These are phyloP conservation scores for Trypanosoma congolense DNA, from an alignment of 208 protist genomes.

Conservation along the genomic window DNA sequence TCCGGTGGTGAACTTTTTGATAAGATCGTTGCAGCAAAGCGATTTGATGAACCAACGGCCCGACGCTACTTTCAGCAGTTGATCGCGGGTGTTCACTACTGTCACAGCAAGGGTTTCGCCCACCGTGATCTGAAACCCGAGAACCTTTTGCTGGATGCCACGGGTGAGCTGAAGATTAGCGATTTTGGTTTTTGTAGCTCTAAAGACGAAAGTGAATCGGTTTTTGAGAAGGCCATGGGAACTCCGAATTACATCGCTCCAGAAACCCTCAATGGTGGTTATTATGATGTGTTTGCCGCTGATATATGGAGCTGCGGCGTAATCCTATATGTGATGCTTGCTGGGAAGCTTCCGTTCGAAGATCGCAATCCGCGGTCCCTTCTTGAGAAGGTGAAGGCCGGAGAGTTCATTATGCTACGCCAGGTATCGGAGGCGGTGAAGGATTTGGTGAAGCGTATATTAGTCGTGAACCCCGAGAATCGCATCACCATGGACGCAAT, in stretches of 20 bases:
- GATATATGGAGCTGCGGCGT: conserved; percentile 92
- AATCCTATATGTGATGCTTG: conserved; percentile 85
- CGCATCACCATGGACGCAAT: conserved; percentile 33
- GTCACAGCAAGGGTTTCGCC: conserved; percentile 60
- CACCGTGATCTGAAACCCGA: conserved; percentile 62
- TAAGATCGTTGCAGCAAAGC: conserved; percentile 20
- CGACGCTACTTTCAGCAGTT: conserved; percentile 69
- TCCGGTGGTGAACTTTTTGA: conserved; percentile 60
- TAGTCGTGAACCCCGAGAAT: conserved; percentile 35
- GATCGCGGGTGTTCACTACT: conserved; percentile 41
- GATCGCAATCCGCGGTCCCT: conserved; percentile 29
- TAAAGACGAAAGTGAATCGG: not conserved
- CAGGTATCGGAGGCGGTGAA: conserved; percentile 26
- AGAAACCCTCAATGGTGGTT: conserved; percentile 51
- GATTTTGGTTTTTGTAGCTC: conserved; percentile 49
- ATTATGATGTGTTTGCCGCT: conserved; percentile 70
- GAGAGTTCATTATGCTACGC: conserved; percentile 37
- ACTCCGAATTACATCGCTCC: conserved; percentile 65
- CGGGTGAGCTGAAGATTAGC: conserved; percentile 28
- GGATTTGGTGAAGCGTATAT: conserved; percentile 39
- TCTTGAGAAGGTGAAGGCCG: conserved; percentile 34
- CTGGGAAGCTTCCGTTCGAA: conserved; percentile 70
- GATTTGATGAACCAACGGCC: conserved; percentile 29
- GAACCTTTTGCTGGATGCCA: conserved; percentile 39
- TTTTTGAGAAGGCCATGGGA: conserved; percentile 27